Evolutionary conservation across 805 yeast species (phyloP), one percentile per base, ranked within the genome.

Genomic region (Candida dajiaensis): DNA sequence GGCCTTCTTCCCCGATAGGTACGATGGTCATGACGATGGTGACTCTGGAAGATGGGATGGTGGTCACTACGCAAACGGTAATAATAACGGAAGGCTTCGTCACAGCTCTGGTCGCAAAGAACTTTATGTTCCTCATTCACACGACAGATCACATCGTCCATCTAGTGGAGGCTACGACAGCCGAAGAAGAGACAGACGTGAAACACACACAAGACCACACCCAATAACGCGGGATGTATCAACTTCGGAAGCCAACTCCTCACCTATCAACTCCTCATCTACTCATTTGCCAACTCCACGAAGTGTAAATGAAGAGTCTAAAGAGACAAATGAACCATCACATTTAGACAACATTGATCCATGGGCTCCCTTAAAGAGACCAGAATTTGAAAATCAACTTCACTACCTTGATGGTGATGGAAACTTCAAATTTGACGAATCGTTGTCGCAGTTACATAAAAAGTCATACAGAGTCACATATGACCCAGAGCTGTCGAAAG

Each of bases 401-500:
- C 50, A 49, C 28, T 39, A 19, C 18, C 33, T 51, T 18, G 29
- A 35, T 10, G 9, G 15, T 3, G 36, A 48, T 36, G 57, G 57
- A 20, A 22, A 47, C 9, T 50, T 46, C 22, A 19, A 23, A 9
- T 28, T 16, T 33, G 43, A 49, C 20, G 18, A 33, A 22, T 10
- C 41, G 1, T 23, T 23, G 15, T 50, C 56, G 2, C 47, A 49
- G 23, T 13, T 46, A 10, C 16, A 40, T 3, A 58, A 49, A 38
- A 41, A 50, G 44, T 64, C 67, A 44, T 73, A 68, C 55, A 71
- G 65, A 49, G 76, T 79, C 0, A 50, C 68, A 2, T 78, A 77
- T 54, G 87, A 81, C 54, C 78, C 79, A 2, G 77, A 72, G 21
- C 48, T 72, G 6, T 69, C 70, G 46, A 77, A 75, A 52, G 70